phyloP scores from a whole-genome alignment of 352 stramenopile species.

The Pythium aphanidermatum region DNA sequence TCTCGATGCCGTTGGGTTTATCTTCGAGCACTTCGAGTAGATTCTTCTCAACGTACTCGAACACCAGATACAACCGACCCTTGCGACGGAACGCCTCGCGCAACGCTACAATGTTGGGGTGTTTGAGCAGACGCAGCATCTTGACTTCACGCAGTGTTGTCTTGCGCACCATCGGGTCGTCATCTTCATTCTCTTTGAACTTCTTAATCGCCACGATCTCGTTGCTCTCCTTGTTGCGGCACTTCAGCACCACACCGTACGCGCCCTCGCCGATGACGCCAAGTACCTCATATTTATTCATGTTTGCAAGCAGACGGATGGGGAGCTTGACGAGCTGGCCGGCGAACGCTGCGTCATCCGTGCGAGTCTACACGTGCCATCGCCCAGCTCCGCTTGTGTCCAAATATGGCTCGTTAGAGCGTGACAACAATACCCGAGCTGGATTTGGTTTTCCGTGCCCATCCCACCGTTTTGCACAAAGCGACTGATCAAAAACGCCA shows the following conservation, averaged over 20 bases:
- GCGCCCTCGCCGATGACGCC: slow-evolving; percentile 91
- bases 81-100: slow-evolving; percentile 98
- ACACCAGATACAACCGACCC: slow-evolving; percentile 94
- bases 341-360: slow-evolving; percentile 7
- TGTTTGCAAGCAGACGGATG: too few species aligned
- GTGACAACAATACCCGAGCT: too few species aligned
- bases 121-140: slow-evolving; percentile 97
- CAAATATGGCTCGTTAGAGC: slow-evolving; percentile 13
- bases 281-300: slow-evolving; percentile 95
- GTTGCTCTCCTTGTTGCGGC: slow-evolving; percentile 92
- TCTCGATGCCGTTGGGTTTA: slow-evolving; percentile 80
- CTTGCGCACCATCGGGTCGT: slow-evolving; percentile 91
- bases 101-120: slow-evolving; percentile 97
- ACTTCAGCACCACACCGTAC: slow-evolving; percentile 93
- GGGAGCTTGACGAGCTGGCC: too few species aligned
- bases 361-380: not conserved
- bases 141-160: slow-evolving; percentile 95
- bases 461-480: too few species aligned
- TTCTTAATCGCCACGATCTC: slow-evolving; percentile 99
- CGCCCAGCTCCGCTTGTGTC: slow-evolving; percentile 1
- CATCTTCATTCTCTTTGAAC: slow-evolving; percentile 92
- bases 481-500: too few species aligned
- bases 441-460: too few species aligned
- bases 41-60: slow-evolving; percentile 98
- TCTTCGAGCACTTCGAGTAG: slow-evolving; percentile 93